phyloP scores from a whole-genome alignment of 2,329 filamentous ascomycete genomes.

The Colletotrichum incanum region DNA sequence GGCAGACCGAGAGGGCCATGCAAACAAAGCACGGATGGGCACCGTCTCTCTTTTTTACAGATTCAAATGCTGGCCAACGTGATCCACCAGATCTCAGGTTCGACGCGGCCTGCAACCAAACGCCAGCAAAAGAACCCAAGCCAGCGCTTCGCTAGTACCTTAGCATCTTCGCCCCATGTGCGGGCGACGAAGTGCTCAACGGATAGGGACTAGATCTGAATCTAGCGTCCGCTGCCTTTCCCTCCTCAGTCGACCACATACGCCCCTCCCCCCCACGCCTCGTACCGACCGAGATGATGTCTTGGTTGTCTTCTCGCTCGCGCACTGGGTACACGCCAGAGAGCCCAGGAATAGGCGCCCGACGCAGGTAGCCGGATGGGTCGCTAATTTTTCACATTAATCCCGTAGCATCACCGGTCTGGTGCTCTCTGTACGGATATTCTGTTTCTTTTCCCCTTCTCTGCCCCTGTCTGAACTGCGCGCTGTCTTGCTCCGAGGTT shows the following conservation, averaged over 20 bases:
- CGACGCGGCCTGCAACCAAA: slow-evolving; percentile 3
- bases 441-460: not conserved
- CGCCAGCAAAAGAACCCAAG: slow-evolving; percentile 21
- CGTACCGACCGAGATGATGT: slow-evolving; percentile 10
- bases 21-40: not conserved
- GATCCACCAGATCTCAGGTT: not conserved
- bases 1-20: no score
- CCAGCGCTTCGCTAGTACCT: slow-evolving; percentile 29
- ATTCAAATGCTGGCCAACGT: not conserved
- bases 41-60: not conserved
- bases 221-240: slow-evolving; percentile 13
- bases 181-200: slow-evolving; percentile 35
- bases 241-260: not conserved
- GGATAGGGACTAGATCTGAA: slow-evolving; percentile 30
- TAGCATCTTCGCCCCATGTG: slow-evolving; percentile 35
- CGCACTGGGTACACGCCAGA: slow-evolving; percentile 16
- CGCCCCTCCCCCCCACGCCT: not conserved
- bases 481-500: not conserved
- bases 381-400: not conserved
- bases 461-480: slow-evolving; percentile 15
- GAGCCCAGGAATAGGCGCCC: slow-evolving; percentile 8
- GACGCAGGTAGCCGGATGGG: slow-evolving; percentile 3
- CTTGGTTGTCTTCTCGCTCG: not conserved
- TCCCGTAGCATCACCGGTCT: slow-evolving; percentile 19
- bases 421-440: not conserved